Conservation (phyloP, 208 protist species). For the Herpetomonas tarakana region DNA sequence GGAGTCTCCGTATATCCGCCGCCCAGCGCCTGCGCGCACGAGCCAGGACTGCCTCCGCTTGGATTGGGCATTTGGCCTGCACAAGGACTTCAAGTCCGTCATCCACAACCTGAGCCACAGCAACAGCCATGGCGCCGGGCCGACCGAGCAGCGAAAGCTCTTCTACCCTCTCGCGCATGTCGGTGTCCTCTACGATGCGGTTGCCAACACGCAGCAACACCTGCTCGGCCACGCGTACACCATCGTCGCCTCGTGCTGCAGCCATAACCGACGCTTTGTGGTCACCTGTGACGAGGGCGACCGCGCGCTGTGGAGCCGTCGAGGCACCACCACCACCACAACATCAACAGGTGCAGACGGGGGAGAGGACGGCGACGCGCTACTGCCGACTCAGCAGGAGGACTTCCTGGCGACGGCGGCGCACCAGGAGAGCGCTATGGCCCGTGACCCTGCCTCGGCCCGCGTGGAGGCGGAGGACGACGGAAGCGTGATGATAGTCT, state of each 20-base stretch:
- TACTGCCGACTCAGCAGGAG: conserved; percentile 8
- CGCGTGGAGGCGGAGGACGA: conserved; percentile 69
- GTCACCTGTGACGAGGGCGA: conserved; percentile 90
- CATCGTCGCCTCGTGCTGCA: conserved; percentile 76
- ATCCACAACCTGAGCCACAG: conserved; percentile 86
- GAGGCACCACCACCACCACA: conserved; percentile 4
- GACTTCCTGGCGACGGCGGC: conserved; percentile 21
- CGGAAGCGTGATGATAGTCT: conserved; percentile 92
- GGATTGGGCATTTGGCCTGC: conserved; percentile 90
- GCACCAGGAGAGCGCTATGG: conserved; percentile 39
- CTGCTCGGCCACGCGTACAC: conserved; percentile 89
- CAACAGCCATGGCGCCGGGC: not conserved
- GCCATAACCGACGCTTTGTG: conserved; percentile 85
- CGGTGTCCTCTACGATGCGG: conserved; percentile 90
- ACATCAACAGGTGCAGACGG: conserved; percentile 13
- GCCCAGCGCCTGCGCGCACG: conserved; percentile 15
- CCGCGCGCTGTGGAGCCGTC: conserved; percentile 16
- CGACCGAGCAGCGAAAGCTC: conserved; percentile 56
- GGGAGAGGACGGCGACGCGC: conserved; percentile 3
- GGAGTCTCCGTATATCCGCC: conserved; percentile 23
- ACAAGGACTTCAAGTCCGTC: conserved; percentile 81
- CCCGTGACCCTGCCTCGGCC: conserved; percentile 43
- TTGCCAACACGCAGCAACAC: conserved; percentile 83
- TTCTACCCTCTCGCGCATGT: conserved; percentile 92
- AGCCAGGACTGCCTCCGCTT: conserved; percentile 68